Evolutionary conservation across 495 filamentous ascomycete species (phyloP).

Genomic region (Amorphotheca resinae): DNA sequence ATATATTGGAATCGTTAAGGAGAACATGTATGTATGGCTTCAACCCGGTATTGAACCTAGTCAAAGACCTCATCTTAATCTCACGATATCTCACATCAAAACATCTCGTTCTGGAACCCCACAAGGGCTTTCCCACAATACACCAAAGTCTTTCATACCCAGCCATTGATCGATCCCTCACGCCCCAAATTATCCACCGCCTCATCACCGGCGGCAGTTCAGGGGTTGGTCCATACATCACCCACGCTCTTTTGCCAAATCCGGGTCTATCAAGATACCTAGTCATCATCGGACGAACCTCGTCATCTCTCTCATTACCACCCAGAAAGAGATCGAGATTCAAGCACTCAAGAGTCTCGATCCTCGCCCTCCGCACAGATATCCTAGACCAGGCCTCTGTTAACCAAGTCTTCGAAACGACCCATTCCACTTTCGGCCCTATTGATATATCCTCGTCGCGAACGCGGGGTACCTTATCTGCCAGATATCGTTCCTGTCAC

Average conservation of each 20-base stretch:
- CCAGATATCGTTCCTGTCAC: constrained; percentile 14
- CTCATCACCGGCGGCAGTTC: constrained; percentile 35
- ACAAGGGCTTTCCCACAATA: constrained; percentile 11
- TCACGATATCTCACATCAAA: too few species aligned
- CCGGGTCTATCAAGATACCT: constrained; percentile 11
- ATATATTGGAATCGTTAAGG: too few species aligned
- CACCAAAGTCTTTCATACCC: constrained; percentile 20
- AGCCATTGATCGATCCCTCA: constrained; percentile 27
- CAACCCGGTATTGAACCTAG: too few species aligned
- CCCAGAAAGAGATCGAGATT: constrained; percentile 16
- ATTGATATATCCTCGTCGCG: constrained; percentile 29
- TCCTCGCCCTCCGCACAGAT: constrained; percentile 23
- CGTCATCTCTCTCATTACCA: constrained; percentile 16
- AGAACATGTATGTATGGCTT: too few species aligned
- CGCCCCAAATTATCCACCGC: constrained; percentile 27
- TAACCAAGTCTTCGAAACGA: constrained; percentile 22
- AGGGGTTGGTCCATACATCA: constrained; percentile 24
- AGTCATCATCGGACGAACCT: constrained; percentile 13
- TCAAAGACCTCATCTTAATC: too few species aligned
- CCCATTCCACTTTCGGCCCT: constrained; percentile 18
- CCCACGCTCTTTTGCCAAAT: constrained; percentile 18
- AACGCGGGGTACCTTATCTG: constrained; percentile 22
- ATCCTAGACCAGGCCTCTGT: constrained; percentile 22
- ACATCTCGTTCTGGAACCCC: too few species aligned
- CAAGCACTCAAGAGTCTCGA: constrained; percentile 16